A percentile compares a stretch with the other conserved stretches of the same genome.
These are phyloP conservation scores for Neopestalotiopsis sp. DNA, from an alignment of 2,329 filamentous ascomycete species.

Conservation along the genomic window DNA sequence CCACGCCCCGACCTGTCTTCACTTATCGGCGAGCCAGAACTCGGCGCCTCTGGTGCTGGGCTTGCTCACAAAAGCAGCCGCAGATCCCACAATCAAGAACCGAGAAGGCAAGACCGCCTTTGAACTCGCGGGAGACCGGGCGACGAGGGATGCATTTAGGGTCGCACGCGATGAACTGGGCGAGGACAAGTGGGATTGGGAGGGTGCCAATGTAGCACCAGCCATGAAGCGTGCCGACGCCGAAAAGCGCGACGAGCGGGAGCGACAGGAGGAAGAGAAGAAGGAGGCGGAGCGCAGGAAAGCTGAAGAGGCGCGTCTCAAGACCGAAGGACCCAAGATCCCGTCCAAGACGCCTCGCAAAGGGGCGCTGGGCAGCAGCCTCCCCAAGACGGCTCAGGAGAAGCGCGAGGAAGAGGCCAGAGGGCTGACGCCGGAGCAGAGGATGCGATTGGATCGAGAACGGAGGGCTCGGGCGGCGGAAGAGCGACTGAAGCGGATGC, in stretches of 20 bases:
- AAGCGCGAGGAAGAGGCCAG: constrained; percentile 81
- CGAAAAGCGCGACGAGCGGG: constrained; percentile 70
- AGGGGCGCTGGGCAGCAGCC: constrained; percentile 60
- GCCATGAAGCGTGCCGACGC: constrained; percentile 74
- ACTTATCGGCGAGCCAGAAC: constrained; percentile 84
- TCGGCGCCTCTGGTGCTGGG: constrained; percentile 77
- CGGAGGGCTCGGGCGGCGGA: constrained; percentile 89
- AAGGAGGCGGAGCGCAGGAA: constrained; percentile 74
- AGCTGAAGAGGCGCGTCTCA: constrained; percentile 75
- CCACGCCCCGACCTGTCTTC: constrained; percentile 82
- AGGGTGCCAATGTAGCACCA: constrained; percentile 72
- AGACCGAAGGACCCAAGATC: constrained; percentile 66
- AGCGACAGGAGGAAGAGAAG: constrained; percentile 70
- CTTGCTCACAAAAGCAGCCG: constrained; percentile 74
- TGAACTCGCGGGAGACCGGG: constrained; percentile 83
- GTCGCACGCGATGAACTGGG: constrained; percentile 84
- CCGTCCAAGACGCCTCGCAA: constrained; percentile 43
- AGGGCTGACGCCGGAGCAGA: constrained; percentile 87
- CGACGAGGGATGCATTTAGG: constrained; percentile 89
- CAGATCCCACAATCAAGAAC: constrained; percentile 75
- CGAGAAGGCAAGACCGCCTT: constrained; percentile 84
- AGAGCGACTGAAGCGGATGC: constrained; percentile 77
- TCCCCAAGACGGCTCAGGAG: constrained; percentile 78
- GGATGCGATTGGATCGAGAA: constrained; percentile 83
- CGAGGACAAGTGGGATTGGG: constrained; percentile 80